Percentiles rank a stretch among this genome's conserved stretches.
Conservation (phyloP, 768 basidiomycete genomes). For the Suillus subaureus region DNA sequence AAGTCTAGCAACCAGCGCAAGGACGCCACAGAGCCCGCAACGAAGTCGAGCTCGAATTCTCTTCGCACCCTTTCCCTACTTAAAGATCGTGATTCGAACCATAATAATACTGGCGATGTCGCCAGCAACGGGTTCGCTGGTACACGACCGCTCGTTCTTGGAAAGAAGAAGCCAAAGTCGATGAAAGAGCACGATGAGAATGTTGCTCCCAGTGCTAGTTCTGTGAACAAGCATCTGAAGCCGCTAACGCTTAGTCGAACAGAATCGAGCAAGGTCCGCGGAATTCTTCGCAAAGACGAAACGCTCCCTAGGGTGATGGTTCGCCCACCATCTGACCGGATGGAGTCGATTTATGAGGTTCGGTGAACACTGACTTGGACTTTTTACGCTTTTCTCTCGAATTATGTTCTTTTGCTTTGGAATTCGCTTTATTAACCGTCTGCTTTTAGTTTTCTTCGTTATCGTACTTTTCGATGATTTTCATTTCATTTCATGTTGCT, state of each 20-base stretch:
- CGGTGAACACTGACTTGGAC: constrained; percentile 24
- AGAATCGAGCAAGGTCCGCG: constrained; percentile 65
- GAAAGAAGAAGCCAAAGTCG: constrained; percentile 52
- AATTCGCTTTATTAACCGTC: neutral
- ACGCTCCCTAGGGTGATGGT: constrained; percentile 62
- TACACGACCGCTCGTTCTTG: constrained; percentile 58
- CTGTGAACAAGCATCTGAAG: constrained; percentile 53
- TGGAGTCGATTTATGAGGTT: constrained; percentile 47
- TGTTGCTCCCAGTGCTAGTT: constrained; percentile 32
- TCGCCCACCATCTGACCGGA: constrained; percentile 60
- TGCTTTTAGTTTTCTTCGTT: constrained; percentile 8
- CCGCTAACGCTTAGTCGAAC: constrained; percentile 61
- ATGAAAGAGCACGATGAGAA: constrained; percentile 37
- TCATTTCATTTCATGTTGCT: neutral
- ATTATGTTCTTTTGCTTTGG: neutral
- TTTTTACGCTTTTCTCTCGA: neutral
- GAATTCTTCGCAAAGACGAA: constrained; percentile 55
- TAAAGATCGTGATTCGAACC: constrained; percentile 55
- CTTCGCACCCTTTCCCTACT: constrained; percentile 66
- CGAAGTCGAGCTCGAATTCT: constrained; percentile 42
- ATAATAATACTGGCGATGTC: constrained; percentile 23
- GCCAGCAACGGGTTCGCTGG: constrained; percentile 19
- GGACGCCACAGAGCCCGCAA: constrained; percentile 16
- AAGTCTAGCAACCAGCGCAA: constrained; percentile 54
- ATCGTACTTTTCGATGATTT: neutral